Base-by-base conservation (phyloP, 2,329 filamentous ascomycete genomes). In the Sporothrix schenckii region DNA sequence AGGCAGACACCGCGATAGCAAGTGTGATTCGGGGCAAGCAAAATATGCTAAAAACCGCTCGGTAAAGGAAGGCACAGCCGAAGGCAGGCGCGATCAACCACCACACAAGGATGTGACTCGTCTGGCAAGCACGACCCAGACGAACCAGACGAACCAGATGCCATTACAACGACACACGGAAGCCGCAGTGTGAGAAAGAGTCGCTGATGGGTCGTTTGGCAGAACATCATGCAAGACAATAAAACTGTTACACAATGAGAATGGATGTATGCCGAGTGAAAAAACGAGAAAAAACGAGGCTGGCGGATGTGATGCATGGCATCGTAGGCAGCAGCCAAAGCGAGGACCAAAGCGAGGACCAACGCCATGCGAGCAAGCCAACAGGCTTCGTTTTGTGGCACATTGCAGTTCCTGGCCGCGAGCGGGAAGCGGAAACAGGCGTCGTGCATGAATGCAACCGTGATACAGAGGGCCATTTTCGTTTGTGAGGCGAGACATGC, bases 61-160 rank as follows among this genome's bases (percentile, higher is more conserved):
- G 19, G 34, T 19, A 60, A 39, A 41, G 56, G 56, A 30, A 41
- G 56, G 52, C 52, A 27, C 52, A 54, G 30, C 52, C 24, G 52
- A 54, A 54, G 52, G 56, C 56, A 60, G 19, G 7, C n/a, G 56
- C 30, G 44, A n/a, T 41, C 30, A 41, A 41, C 7, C 34, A 34
- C 1, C 34, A 21, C 41, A 10, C 1, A 6, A 7, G n/a, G 5
- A 60, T 16, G 14, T 49, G 44, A n/a, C 30, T 21, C 19, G 56
- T 49, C 14, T 16, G 30, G 56, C 30, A 60, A 4, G 56, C 30
- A 60, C 56, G 41, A 41, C 56, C 56, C 16, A 60, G 56, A n/a
- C 13, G 27, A 34, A 4, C 56, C 16, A 60, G 56, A n/a, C 13
- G 27, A 34, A 4, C 27, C 6, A 53, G 50, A 54, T 39, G 27